Conservation (phyloP, 1,284 basidiomycete species). For the Malassezia dermatis region DNA sequence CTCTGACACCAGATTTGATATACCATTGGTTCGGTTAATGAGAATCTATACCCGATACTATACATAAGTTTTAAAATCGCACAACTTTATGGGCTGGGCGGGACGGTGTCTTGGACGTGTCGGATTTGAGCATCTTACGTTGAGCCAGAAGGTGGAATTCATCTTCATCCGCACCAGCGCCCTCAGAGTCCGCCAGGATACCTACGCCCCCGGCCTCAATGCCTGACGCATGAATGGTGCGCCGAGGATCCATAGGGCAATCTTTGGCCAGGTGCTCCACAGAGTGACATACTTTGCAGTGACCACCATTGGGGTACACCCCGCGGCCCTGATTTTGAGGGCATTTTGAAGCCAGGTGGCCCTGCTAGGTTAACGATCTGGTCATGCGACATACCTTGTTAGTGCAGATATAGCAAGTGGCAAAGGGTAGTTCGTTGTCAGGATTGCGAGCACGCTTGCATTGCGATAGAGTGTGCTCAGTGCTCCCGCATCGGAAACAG, state of each 20-base stretch:
- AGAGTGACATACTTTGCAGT: conserved; percentile 77
- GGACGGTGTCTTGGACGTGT: background rate
- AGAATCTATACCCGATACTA: conserved; percentile 12
- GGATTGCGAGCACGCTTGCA: conserved; percentile 58
- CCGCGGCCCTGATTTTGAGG: conserved; percentile 69
- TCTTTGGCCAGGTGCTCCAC: conserved; percentile 76
- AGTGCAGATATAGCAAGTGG: conserved; percentile 80
- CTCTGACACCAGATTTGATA: conserved; percentile 9
- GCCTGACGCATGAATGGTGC: conserved; percentile 1
- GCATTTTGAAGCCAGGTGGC: conserved; percentile 71
- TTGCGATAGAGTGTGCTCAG: conserved; percentile 63
- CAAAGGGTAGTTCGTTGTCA: conserved; percentile 59
- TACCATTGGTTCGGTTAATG: conserved; percentile 15
- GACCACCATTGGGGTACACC: conserved; percentile 83
- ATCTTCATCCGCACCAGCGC: conserved; percentile 15
- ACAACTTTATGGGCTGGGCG: conserved; percentile 1
- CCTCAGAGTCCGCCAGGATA: conserved; percentile 41
- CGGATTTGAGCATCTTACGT: background rate
- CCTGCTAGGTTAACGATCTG: conserved; percentile 52
- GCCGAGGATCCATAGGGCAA: conserved; percentile 56
- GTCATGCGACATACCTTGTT: conserved; percentile 16
- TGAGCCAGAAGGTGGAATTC: conserved; percentile 12
- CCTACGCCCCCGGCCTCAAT: conserved; percentile 25
- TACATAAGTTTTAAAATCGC: conserved; percentile 5
- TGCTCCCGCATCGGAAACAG: conserved; percentile 65